Evolutionary conservation across 2,329 filamentous ascomycete species (phyloP).

Genomic region (Corinectria fuckeliana): DNA sequence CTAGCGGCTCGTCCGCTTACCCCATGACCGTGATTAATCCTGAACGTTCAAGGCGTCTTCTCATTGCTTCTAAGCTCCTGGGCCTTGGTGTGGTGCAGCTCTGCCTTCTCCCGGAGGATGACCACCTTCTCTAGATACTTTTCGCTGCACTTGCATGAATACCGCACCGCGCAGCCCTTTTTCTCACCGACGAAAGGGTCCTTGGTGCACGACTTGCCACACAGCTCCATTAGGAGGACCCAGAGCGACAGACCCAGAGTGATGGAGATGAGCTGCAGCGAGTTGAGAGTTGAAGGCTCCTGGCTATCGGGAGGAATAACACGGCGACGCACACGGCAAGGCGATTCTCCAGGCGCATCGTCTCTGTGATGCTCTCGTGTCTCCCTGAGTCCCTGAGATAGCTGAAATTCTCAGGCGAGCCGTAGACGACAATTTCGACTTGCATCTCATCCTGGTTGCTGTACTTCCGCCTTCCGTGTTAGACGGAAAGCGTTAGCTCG

Average conservation of each 20-base stretch:
- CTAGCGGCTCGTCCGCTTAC: too few species aligned
- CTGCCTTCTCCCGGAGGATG: slow-evolving; percentile 37
- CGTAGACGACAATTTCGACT: slow-evolving; percentile 65
- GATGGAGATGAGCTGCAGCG: slow-evolving; percentile 53
- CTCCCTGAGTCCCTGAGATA: slow-evolving; percentile 57
- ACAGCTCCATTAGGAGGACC: slow-evolving; percentile 57
- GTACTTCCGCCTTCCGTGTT: slow-evolving; percentile 49
- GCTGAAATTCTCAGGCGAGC: slow-evolving; percentile 54
- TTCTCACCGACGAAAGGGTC: slow-evolving; percentile 52
- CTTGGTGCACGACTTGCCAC: slow-evolving; percentile 53
- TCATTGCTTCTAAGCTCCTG: slow-evolving; percentile 31
- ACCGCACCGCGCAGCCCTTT: slow-evolving; percentile 43
- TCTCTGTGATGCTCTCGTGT: slow-evolving; percentile 63
- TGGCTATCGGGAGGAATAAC: slow-evolving; percentile 60
- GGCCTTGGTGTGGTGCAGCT: slow-evolving; percentile 32
- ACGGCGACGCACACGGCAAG: slow-evolving; percentile 57
- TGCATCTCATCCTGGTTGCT: slow-evolving; percentile 41
- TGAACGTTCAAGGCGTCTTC: slow-evolving; percentile 35
- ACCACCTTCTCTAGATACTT: slow-evolving; percentile 44
- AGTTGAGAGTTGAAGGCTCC: slow-evolving; percentile 52
- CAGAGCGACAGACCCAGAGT: slow-evolving; percentile 53
- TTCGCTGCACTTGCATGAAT: slow-evolving; percentile 51
- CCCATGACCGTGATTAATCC: slow-evolving; percentile 21
- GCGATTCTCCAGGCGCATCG: slow-evolving; percentile 58
- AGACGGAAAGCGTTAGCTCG: neutral